Percentiles rank a stretch among this genome's conserved stretches.
These are phyloP conservation scores for Coccinonectria pachysandricola DNA, from an alignment of 2,329 filamentous ascomycete genomes.

Conservation along the genomic window DNA sequence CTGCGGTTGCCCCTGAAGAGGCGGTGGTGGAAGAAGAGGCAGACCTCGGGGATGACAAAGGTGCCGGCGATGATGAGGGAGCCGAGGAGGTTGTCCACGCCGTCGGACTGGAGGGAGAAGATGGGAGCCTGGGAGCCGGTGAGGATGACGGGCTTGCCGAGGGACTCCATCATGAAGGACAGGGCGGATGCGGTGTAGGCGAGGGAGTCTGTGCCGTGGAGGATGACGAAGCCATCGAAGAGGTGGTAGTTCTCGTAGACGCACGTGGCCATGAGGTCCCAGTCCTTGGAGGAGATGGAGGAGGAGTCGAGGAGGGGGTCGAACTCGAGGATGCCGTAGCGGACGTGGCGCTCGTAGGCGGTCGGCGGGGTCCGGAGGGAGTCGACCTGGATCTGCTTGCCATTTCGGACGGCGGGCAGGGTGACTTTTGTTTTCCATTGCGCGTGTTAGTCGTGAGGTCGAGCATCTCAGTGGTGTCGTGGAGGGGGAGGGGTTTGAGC, in stretches of 20 bases:
- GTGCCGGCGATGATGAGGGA: constrained; percentile 85
- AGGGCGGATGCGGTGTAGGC: constrained; percentile 84
- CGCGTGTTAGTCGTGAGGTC: constrained; percentile 1
- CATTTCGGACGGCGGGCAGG: constrained; percentile 41
- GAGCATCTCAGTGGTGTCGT: not conserved
- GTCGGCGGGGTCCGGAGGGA: constrained; percentile 72
- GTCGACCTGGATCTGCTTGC: constrained; percentile 42
- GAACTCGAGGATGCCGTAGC: constrained; percentile 80
- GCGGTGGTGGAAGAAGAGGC: constrained; percentile 86
- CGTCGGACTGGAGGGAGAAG: constrained; percentile 82
- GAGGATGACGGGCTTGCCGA: constrained; percentile 84
- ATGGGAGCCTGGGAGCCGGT: constrained; percentile 80
- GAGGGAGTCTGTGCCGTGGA: constrained; percentile 84
- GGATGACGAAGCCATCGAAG: constrained; percentile 83
- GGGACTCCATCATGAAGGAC: constrained; percentile 84
- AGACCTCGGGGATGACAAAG: constrained; percentile 87
- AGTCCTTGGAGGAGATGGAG: constrained; percentile 77
- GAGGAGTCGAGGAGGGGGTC: constrained; percentile 77
- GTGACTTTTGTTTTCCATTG: constrained; percentile 32
- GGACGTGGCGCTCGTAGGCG: constrained; percentile 68
- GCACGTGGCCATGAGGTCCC: constrained; percentile 73
- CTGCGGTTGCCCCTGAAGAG: constrained; percentile 81
- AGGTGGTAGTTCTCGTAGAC: constrained; percentile 76
- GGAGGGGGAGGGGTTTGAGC: too few species aligned
- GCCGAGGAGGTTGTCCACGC: constrained; percentile 79